Evolutionary conservation across 768 basidiomycete species (phyloP).

Genomic region (Mycena albidolilacea): DNA sequence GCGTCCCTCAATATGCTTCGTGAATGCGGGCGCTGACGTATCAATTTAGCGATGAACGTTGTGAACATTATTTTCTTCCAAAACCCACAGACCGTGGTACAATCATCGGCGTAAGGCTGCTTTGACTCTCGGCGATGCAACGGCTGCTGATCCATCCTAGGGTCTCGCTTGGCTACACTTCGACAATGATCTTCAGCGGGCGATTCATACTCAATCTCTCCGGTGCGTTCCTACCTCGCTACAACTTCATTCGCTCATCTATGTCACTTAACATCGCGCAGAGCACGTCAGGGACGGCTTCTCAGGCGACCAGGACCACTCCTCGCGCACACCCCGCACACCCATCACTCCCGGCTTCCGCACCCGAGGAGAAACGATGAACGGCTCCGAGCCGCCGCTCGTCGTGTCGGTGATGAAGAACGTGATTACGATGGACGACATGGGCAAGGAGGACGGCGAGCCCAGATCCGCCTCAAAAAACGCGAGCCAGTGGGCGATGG

Average conservation of each 20-base stretch:
- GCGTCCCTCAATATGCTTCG: not conserved
- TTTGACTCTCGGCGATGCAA: not conserved
- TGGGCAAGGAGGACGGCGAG: not conserved
- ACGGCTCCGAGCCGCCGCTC: not conserved
- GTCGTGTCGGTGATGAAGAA: not conserved
- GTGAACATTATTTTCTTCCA: not conserved
- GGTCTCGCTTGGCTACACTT: not conserved
- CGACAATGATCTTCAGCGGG: not conserved
- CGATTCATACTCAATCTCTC: not conserved
- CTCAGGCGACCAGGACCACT: not conserved
- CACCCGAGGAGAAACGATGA: not conserved
- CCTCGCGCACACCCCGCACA: not conserved
- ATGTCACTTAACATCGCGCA: not conserved
- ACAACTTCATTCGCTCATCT: not conserved
- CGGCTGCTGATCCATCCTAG: not conserved
- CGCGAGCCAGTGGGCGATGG: not conserved
- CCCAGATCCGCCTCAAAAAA: not conserved
- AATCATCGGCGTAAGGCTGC: not conserved
- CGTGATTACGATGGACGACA: not conserved
- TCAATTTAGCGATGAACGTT: not conserved
- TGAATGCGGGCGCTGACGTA: too few relatives aligned
- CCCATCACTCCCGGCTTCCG: not conserved
- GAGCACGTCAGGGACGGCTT: not conserved
- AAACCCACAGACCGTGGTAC: not conserved
- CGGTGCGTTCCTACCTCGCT: not conserved